A percentile compares a stretch with the other conserved stretches of the same genome.
These are phyloP conservation scores for Tylopilus sp. DNA, from an alignment of 768 basidiomycete species.

Conservation along the genomic window DNA sequence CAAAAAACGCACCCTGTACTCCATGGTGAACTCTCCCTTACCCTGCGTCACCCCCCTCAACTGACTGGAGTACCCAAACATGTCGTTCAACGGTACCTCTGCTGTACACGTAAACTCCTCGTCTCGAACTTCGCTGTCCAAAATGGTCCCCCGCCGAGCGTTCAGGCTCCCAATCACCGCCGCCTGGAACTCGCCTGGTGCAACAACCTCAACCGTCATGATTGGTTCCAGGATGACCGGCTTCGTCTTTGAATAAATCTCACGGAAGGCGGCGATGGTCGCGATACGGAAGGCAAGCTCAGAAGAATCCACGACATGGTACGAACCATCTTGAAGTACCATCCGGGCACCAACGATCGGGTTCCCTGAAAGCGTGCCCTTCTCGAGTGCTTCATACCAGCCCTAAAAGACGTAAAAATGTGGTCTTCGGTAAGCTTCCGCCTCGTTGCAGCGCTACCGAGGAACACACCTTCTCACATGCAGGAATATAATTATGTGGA, in stretches of 20 bases:
- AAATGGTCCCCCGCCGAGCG: conserved; percentile 86
- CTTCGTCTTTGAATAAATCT: conserved; percentile 72
- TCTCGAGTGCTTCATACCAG: conserved; percentile 91
- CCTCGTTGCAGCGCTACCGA: background rate
- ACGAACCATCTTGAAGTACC: conserved; percentile 87
- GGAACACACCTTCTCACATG: conserved; percentile 76
- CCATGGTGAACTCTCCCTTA: conserved; percentile 87
- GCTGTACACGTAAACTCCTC: conserved; percentile 93
- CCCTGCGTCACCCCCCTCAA: conserved; percentile 94
- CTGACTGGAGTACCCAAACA: conserved; percentile 97
- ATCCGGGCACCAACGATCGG: conserved; percentile 81
- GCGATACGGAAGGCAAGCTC: conserved; percentile 93
- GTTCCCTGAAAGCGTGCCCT: conserved; percentile 87
- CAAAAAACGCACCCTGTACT: conserved; percentile 57
- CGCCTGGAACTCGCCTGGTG: conserved; percentile 95
- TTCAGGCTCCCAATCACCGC: conserved; percentile 93
- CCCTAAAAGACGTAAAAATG: conserved; percentile 48
- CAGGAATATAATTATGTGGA: conserved; percentile 89
- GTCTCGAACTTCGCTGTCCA: conserved; percentile 94
- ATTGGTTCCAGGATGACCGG: conserved; percentile 94
- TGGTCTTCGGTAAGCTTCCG: background rate
- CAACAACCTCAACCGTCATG: conserved; percentile 97
- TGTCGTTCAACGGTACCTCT: conserved; percentile 94
- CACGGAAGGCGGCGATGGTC: conserved; percentile 89
- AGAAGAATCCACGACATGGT: conserved; percentile 93